Evolutionary conservation across 1,139 yeast species (phyloP), one percentile per base, ranked within the genome.

Genomic region (Debaryomyces sp.): DNA sequence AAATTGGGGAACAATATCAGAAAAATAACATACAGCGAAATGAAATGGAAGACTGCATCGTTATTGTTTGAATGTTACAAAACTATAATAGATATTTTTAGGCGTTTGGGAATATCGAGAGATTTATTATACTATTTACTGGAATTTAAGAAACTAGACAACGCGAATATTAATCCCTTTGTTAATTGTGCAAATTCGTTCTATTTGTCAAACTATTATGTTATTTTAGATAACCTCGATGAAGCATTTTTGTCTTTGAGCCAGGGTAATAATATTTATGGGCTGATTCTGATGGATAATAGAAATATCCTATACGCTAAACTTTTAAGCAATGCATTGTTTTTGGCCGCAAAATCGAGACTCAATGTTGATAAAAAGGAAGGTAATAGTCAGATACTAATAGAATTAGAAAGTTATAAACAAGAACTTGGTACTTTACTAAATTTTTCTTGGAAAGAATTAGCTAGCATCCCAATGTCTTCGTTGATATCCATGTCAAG

Each of bases 51-150:
- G 35, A 63, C 78, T 1, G 62, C 73, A 0, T 51, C 53, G 1
- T 54, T 65, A 23, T 58, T 82, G 30, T 59, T 71, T 9, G 59
- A 63, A 5, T 53, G 77, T 5, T 78, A 77, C 56, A 60, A 62
- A 13, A 48, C 51, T 9, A 59, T 80, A 22, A 62, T 82, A 29
- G 62, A 67, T 3, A 56, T 68, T 1, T 69, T 73, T 47, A 64
- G 71, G 18, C 72, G 70, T 39, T 57, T 82, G 41, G 89, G 90
- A 0, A 57, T 82, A 2, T 68, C 83, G 0, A 80, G 80, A 53
- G 89, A 84, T 47, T 69, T 80, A 36, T 68, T 70, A 3, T 81
- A 73, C 58, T 84, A 77, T 60, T 54, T 74, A 12, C 66, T 67
- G 5, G 90, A 85, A 54, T 67, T 78, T 37, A 60, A 63, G 7